Evolutionary conservation across 2,329 filamentous ascomycete species (phyloP).

Genomic region (Meredithiella fracta): DNA sequence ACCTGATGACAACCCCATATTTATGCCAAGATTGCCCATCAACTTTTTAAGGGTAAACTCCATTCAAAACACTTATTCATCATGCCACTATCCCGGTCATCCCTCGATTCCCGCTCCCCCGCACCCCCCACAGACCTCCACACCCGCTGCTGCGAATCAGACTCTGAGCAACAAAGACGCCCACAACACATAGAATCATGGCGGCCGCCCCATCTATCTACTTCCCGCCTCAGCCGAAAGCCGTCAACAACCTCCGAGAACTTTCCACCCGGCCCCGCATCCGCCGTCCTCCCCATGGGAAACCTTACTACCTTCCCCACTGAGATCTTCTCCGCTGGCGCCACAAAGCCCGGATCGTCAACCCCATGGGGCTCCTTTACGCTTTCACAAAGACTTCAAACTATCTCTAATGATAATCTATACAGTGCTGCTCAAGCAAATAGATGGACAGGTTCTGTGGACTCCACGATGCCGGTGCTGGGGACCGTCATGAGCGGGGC

Average conservation of each 20-base stretch:
- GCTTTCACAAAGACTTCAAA: not conserved
- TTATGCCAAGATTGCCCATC: too few species aligned
- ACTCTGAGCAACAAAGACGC: conserved; percentile 7
- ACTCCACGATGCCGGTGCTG: not conserved
- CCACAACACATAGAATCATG: conserved; percentile 10
- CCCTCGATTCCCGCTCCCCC: not conserved
- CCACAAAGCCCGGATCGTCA: not conserved
- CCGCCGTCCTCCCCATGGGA: not conserved
- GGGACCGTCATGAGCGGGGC: not conserved
- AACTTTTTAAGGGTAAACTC: conserved; percentile 4
- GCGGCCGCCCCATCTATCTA: conserved; percentile 1
- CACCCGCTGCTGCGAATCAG: conserved; percentile 6
- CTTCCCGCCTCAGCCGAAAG: not conserved
- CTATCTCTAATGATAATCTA: not conserved
- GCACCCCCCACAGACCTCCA: not conserved
- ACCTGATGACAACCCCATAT: too few species aligned
- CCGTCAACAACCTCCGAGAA: not conserved
- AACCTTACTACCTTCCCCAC: not conserved
- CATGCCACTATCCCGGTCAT: not conserved
- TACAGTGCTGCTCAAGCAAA: not conserved
- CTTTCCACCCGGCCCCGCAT: not conserved
- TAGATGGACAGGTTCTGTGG: not conserved
- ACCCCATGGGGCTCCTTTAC: conserved; percentile 8
- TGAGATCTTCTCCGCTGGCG: not conserved
- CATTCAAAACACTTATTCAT: not conserved